Conservation (phyloP, 1,284 basidiomycete species). For the Mycena sp. region DNA sequence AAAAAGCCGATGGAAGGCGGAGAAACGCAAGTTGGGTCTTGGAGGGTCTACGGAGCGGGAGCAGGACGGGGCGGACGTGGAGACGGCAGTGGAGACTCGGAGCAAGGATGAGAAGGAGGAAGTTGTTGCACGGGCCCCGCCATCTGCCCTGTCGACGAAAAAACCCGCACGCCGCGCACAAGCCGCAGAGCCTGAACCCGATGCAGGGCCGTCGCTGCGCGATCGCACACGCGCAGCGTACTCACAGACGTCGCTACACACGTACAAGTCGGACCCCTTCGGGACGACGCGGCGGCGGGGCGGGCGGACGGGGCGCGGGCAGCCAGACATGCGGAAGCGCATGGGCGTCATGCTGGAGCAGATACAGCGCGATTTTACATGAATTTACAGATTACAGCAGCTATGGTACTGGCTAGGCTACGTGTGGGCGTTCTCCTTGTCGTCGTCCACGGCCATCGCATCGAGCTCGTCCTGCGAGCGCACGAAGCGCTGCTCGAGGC, state of each 20-base stretch:
- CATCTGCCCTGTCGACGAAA: constrained; percentile 11
- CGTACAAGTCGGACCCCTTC: constrained; percentile 60
- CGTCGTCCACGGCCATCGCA: constrained; percentile 50
- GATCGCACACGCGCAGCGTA: constrained; percentile 72
- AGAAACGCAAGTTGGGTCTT: constrained; percentile 69
- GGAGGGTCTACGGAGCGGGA: constrained; percentile 2
- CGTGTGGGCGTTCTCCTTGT: constrained; percentile 65
- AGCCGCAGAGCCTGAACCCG: constrained; percentile 24
- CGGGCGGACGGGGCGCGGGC: constrained; percentile 53
- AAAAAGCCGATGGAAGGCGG: constrained; percentile 79
- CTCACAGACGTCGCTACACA: constrained; percentile 63
- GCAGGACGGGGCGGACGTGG: constrained; percentile 34
- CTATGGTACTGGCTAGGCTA: too few relatives aligned
- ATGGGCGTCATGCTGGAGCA: constrained; percentile 84
- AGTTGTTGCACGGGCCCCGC: not conserved
- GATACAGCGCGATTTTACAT: constrained; percentile 66
- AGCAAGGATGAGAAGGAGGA: constrained; percentile 19
- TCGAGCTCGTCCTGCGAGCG: constrained; percentile 50
- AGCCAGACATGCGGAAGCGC: constrained; percentile 82
- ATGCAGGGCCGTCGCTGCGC: constrained; percentile 46
- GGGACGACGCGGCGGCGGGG: constrained; percentile 37
- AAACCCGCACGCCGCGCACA: constrained; percentile 36
- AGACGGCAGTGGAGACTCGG: constrained; percentile 32
- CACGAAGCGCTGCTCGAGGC: constrained; percentile 72
- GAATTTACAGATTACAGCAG: constrained; percentile 26